A percentile compares a stretch with the other conserved stretches of the same genome.
These are phyloP conservation scores for Pyrus bretschneideri DNA, from an alignment of 306 rosid genomes.

Conservation along the genomic window DNA sequence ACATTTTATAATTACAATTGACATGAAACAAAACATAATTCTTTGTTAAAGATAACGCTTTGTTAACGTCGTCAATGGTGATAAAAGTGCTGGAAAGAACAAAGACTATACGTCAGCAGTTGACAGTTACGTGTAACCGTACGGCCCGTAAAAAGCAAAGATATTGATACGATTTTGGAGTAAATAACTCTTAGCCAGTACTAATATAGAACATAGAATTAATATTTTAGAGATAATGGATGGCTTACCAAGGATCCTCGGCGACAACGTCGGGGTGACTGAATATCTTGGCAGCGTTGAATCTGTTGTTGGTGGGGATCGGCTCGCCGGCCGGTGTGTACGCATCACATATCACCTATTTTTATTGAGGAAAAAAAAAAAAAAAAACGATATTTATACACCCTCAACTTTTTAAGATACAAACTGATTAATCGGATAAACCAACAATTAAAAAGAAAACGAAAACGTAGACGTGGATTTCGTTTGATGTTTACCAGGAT, in stretches of 20 bases:
- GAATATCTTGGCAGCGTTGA: slow-evolving; percentile 44
- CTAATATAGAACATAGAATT: neutral
- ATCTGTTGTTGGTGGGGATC: slow-evolving; percentile 41
- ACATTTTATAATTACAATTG: neutral
- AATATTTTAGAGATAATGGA: neutral
- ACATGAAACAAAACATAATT: neutral
- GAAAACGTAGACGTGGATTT: neutral
- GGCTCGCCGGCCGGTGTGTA: slow-evolving; percentile 49
- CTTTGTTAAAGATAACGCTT: neutral
- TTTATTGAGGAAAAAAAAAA: neutral
- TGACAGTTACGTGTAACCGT: too few relatives aligned
- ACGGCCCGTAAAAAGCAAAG: neutral
- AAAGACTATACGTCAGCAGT: neutral
- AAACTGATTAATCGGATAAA: too few relatives aligned
- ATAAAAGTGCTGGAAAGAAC: neutral
- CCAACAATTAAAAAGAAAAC: too few relatives aligned
- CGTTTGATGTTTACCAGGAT: slow-evolving; percentile 29
- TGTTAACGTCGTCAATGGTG: neutral
- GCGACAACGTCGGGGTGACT: slow-evolving; percentile 31
- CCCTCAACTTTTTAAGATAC: neutral
- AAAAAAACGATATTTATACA: neutral
- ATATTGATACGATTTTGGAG: neutral
- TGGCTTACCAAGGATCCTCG: slow-evolving; percentile 50
- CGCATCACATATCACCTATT: slow-evolving; percentile 44
- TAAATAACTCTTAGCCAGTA: neutral